Percentiles rank a stretch among this genome's conserved stretches.
Evolutionary conservation across 352 stramenopile genomes (phyloP).

Genomic region (Phytopythium aichiense): DNA sequence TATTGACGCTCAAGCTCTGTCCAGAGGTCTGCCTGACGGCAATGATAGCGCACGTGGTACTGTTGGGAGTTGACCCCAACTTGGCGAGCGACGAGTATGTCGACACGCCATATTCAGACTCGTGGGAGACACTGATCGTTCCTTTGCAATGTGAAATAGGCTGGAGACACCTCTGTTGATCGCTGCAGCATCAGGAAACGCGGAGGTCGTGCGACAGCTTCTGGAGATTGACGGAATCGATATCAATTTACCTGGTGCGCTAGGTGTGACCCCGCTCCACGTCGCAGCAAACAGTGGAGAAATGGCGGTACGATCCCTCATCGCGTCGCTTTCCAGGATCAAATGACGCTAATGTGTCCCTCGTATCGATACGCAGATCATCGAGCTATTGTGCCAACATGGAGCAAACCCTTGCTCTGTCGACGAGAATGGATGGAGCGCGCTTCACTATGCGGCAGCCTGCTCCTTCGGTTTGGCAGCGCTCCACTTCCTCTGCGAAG

Average conservation of each 20-base stretch:
- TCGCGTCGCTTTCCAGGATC: not conserved
- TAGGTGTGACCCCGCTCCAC: conserved; percentile 54
- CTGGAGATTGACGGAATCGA: conserved; percentile 19
- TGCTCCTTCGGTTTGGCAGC: conserved; percentile 31
- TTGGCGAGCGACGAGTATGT: conserved; percentile 51
- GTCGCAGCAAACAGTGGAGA: conserved; percentile 56
- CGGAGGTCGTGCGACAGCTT: conserved; percentile 21
- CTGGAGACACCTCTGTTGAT: conserved; percentile 47
- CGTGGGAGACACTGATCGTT: not conserved
- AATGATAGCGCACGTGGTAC: conserved; percentile 26
- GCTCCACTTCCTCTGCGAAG: conserved; percentile 53
- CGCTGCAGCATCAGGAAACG: conserved; percentile 47
- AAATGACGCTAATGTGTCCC: not conserved
- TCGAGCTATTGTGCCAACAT: conserved; percentile 46
- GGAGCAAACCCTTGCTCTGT: conserved; percentile 23
- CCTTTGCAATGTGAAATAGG: not conserved
- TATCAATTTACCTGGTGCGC: conserved; percentile 36
- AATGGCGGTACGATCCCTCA: conserved; percentile 14
- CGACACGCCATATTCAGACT: not conserved
- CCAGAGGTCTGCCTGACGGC: conserved; percentile 8
- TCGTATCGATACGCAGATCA: conserved; percentile 18
- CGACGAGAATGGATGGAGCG: conserved; percentile 62
- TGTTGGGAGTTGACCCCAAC: conserved; percentile 41
- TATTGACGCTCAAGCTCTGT: conserved; percentile 39
- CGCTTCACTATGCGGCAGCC: conserved; percentile 55